Conservation (phyloP, 768 basidiomycete genomes). For the Naganishia kalamii region DNA sequence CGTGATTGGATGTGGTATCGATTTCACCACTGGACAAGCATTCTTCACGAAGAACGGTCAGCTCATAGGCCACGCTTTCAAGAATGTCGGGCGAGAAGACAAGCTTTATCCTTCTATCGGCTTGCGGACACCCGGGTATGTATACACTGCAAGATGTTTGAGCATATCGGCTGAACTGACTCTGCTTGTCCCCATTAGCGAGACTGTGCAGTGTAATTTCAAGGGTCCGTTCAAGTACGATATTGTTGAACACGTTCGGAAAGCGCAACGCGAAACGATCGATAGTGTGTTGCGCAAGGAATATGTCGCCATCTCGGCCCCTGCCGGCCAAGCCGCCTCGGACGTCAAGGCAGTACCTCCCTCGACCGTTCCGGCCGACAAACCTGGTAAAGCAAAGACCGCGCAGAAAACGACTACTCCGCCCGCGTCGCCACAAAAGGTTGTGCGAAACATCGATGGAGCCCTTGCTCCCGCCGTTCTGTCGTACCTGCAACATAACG, state of each 20-base stretch:
- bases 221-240: conserved; percentile 79
- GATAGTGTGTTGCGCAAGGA: not conserved
- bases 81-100: conserved; percentile 35
- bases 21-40: conserved; percentile 66
- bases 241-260: conserved; percentile 63
- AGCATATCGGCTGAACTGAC: too few relatives aligned
- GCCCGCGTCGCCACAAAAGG: not conserved
- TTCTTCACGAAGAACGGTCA: conserved; percentile 88
- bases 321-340: not conserved
- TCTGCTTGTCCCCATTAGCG: conserved; percentile 47
- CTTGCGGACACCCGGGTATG: conserved; percentile 57
- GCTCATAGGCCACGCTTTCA: conserved; percentile 36
- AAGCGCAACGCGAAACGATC: not conserved
- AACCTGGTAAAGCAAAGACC: not conserved
- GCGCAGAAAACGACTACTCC: not conserved
- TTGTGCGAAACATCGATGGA: conserved; percentile 6
- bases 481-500: conserved; percentile 6
- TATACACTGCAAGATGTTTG: too few relatives aligned
- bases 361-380: not conserved
- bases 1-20: conserved; percentile 83
- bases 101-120: conserved; percentile 83
- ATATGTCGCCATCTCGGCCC: not conserved
- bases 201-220: conserved; percentile 79
- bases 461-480: conserved; percentile 8
- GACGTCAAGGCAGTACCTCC: not conserved